Percentiles rank a stretch among this genome's conserved stretches.
Conservation (phyloP, 257 asterid species). For the Craterostigma plantagineum region DNA sequence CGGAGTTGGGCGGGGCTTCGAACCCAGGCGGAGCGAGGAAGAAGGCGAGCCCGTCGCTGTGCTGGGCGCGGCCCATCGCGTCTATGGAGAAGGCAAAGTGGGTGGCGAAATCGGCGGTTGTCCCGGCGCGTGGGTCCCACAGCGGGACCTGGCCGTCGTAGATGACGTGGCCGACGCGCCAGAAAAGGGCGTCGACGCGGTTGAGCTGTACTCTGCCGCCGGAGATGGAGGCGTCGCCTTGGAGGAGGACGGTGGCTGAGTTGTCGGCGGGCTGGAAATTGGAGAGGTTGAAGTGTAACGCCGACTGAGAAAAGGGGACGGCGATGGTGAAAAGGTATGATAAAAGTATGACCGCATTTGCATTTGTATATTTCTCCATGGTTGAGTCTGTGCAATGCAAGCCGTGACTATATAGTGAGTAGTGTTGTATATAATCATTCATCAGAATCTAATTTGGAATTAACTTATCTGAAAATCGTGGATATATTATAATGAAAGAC, state of each 20-base stretch:
- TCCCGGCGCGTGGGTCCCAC: slow-evolving; percentile 1
- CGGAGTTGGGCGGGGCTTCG: slow-evolving; percentile 9
- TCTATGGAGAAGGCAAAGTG: slow-evolving; percentile 8
- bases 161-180: slow-evolving; percentile 3
- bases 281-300: slow-evolving; percentile 1
- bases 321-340: too few species aligned
- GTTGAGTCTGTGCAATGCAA: too few species aligned
- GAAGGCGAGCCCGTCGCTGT: slow-evolving; percentile 13
- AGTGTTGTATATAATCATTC: too few species aligned
- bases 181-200: not conserved
- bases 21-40: too few species aligned
- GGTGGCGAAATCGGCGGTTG: not conserved
- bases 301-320: slow-evolving; percentile 1
- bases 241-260: not conserved
- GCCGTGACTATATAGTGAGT: too few species aligned
- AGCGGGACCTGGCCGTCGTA: slow-evolving; percentile 4
- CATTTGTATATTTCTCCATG: too few species aligned
- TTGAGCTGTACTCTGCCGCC: slow-evolving; percentile 1
- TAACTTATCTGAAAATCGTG: too few species aligned
- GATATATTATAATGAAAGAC: too few species aligned
- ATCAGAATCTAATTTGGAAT: too few species aligned
- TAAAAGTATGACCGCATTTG: too few species aligned
- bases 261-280: slow-evolving; percentile 1
- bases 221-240: not conserved
- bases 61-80: not conserved